Conservation (phyloP, 495 filamentous ascomycete species). For the Daldinia bambusicola region DNA sequence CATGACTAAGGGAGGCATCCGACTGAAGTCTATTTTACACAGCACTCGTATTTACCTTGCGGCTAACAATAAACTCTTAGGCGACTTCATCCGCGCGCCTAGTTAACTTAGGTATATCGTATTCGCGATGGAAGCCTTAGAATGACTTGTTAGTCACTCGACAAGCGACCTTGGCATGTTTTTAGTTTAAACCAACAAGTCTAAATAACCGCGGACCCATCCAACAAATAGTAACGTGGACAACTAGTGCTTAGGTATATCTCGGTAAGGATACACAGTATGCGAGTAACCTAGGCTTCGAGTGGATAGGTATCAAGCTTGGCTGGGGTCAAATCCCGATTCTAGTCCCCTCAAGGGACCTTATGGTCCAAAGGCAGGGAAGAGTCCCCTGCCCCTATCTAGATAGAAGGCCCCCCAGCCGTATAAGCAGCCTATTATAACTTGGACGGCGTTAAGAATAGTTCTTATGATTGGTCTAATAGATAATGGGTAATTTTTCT, state of each 20-base stretch:
- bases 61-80: neutral
- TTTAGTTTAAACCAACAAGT: conserved; percentile 31
- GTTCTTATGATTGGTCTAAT: neutral
- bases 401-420: neutral
- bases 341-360: conserved; percentile 14
- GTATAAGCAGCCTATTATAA: neutral
- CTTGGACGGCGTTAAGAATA: neutral
- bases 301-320: conserved; percentile 19
- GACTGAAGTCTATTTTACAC: conserved; percentile 15
- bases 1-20: neutral
- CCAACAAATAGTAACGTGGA: conserved; percentile 12
- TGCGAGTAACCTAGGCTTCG: conserved; percentile 7
- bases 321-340: conserved; percentile 33
- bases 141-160: conserved; percentile 10
- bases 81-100: conserved; percentile 38
- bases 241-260: neutral
- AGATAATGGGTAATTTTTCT: neutral
- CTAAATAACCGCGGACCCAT: conserved; percentile 23
- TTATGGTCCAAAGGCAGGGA: neutral
- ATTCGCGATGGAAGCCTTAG: conserved; percentile 19
- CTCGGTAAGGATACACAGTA: conserved; percentile 27
- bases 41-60: neutral
- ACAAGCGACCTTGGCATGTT: conserved; percentile 28
- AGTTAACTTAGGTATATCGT: conserved; percentile 7
- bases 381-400: neutral